phyloP scores from a whole-genome alignment of 2,329 filamentous ascomycete species.

The Bipolaris oryzae region DNA sequence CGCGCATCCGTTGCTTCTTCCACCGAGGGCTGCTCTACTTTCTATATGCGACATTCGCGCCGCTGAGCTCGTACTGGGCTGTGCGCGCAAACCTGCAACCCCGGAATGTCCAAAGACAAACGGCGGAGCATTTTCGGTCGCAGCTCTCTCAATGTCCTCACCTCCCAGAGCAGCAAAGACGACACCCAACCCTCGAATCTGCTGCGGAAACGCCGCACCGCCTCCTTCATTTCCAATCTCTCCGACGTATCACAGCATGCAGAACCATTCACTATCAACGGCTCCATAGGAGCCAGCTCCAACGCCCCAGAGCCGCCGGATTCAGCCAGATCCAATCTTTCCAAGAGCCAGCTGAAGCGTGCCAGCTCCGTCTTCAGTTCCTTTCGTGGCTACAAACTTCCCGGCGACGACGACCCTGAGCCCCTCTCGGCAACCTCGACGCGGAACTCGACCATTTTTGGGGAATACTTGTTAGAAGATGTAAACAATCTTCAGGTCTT shows the following conservation, averaged over 20 bases:
- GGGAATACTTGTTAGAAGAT: conserved; percentile 49
- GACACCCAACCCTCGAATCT: conserved; percentile 45
- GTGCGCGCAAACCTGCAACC: conserved; percentile 30
- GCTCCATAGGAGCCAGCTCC: conserved; percentile 12
- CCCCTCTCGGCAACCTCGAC: conserved; percentile 57
- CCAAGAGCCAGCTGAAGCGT: conserved; percentile 34
- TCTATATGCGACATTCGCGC: conserved; percentile 29
- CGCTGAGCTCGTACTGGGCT: conserved; percentile 39
- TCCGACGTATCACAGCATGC: conserved; percentile 34
- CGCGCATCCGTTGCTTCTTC: conserved; percentile 16
- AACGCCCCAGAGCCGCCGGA: conserved; percentile 19
- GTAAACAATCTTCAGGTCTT: conserved; percentile 55
- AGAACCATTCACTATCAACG: conserved; percentile 27
- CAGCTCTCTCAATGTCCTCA: conserved; percentile 40
- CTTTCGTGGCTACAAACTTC: conserved; percentile 58
- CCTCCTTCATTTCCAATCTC: conserved; percentile 44
- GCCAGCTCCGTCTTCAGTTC: conserved; percentile 63
- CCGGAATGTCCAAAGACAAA: conserved; percentile 46
- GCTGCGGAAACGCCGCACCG: conserved; percentile 47
- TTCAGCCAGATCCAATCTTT: conserved; percentile 24
- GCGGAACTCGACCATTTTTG: conserved; percentile 49
- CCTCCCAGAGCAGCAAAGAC: conserved; percentile 37
- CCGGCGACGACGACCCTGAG: conserved; percentile 58
- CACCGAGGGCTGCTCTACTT: conserved; percentile 16
- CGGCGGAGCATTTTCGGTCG: conserved; percentile 47